Evolutionary conservation across 768 basidiomycete species (phyloP).

Genomic region (Lenzites betulinus): DNA sequence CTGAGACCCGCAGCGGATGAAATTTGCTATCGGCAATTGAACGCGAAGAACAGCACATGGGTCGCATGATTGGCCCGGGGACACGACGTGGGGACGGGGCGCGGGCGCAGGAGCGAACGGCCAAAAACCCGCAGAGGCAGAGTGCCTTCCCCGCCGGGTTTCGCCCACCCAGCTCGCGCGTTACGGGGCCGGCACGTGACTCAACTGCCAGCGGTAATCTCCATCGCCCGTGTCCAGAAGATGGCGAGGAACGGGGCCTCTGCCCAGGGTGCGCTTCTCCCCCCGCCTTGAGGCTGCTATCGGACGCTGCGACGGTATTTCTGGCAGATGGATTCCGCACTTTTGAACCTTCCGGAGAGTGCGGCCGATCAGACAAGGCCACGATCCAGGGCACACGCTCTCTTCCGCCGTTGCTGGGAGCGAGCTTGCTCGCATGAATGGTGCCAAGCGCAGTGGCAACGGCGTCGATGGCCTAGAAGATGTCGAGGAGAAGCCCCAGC

Average conservation of each 20-base stretch:
- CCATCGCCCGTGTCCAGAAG: constrained; percentile 10
- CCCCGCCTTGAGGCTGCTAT: constrained; percentile 11
- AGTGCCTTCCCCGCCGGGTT: background rate
- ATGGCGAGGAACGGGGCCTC: background rate
- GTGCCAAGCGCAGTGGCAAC: background rate
- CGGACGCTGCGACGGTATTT: constrained; percentile 3
- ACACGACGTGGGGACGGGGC: background rate
- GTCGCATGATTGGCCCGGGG: constrained; percentile 25
- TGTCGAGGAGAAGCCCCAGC: background rate
- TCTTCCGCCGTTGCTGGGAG: background rate
- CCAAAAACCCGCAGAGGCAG: constrained; percentile 33
- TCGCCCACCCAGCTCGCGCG: constrained; percentile 2
- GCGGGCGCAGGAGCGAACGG: constrained; percentile 29
- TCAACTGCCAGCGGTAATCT: constrained; percentile 6
- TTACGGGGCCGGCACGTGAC: constrained; percentile 6
- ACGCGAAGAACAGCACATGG: constrained; percentile 21
- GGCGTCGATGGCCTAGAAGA: background rate
- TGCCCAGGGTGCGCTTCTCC: constrained; percentile 1
- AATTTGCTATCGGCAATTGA: constrained; percentile 19
- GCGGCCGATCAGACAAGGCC: background rate
- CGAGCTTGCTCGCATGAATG: background rate
- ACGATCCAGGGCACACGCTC: background rate
- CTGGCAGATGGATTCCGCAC: background rate
- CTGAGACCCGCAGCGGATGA: constrained; percentile 3
- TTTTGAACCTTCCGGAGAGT: background rate